Conservation (phyloP, 768 basidiomycete species). For the Termitomyces sp. region DNA sequence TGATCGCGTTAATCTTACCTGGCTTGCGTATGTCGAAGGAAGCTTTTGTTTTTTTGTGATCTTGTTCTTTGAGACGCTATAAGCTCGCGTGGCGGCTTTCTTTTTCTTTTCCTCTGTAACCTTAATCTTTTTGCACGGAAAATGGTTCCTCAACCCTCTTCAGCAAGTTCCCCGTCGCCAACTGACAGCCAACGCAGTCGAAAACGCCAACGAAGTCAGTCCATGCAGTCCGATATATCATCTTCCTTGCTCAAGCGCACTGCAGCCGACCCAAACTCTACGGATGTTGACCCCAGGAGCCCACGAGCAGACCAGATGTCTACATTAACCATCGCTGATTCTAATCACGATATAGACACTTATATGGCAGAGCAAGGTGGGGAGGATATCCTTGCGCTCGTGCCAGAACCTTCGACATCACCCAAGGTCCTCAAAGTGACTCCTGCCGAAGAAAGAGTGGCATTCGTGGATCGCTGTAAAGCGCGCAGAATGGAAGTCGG, state of each 20-base stretch:
- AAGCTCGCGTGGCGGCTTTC: conserved; percentile 11
- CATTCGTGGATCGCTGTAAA: conserved; percentile 43
- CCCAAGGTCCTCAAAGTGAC: conserved; percentile 19
- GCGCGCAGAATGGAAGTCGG: conserved; percentile 50
- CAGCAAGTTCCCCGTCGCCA: conserved; percentile 39
- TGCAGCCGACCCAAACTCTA: conserved; percentile 58
- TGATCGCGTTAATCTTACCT: background rate
- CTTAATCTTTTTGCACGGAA: conserved; percentile 2
- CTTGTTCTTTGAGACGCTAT: conserved; percentile 5
- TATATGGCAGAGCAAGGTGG: conserved; percentile 62
- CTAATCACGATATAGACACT: conserved; percentile 56
- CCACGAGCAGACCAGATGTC: conserved; percentile 37
- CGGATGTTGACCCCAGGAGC: conserved; percentile 33
- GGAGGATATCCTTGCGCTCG: conserved; percentile 25
- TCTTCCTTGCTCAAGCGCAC: conserved; percentile 78
- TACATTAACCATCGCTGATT: conserved; percentile 37
- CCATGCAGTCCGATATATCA: conserved; percentile 69
- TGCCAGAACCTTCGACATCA: conserved; percentile 19
- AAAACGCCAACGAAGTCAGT: conserved; percentile 72
- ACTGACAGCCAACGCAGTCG: conserved; percentile 39
- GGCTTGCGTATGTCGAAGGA: conserved; percentile 6
- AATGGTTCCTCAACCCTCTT: conserved; percentile 46
- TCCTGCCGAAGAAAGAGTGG: conserved; percentile 42
- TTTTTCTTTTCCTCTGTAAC: conserved; percentile 6
- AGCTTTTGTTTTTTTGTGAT: conserved; percentile 12